Base-by-base conservation (phyloP, 23 red algal species). In the Gracilaria caudata region DNA sequence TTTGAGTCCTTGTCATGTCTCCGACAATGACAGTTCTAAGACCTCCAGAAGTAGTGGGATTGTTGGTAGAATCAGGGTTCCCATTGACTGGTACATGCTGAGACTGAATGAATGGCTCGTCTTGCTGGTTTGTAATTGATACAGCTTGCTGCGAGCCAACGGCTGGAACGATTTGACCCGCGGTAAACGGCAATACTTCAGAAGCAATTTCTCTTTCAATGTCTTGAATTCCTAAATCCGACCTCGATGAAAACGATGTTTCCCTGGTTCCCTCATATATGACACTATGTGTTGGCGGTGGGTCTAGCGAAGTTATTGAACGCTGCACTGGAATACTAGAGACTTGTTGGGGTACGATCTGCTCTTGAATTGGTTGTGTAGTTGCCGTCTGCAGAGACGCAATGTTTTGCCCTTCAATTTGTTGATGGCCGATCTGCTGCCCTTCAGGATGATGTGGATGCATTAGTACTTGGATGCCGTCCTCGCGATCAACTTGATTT, bases 171-270 rank as follows among this genome's bases (percentile, higher is more conserved):
- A 46, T 24, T 29, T 43, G 70, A 75, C 20, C 47, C 2, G 70
- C 40, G 40, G 37, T 30, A 26, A 75, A 26, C 7, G 70, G 43
- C 0, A 21, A 9, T 29, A 26, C 37, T 6, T 75, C 70, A 43
- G 38, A 13, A 47, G 35, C 20, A 75, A 75, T 28, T 21, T 72
- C 21, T 34, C 33, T 47, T 47, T 75, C 70, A 46, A 38, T 13
- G 21, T 47, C 40, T 17, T 75, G 70, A 49, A 47, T 36, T 36
- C 38, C 70, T 13, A 75, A 24, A 49, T 75, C 70, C 20, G 70
- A 47, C 37, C 70, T 46, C 37, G 70, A 75, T 17, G 70, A 75
- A 75, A 46, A 75, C 37, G 70, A 75, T 26, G 70, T 75, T 21
- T 75, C 23, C 19, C 70, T 45, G 33, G 2, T 75, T n/a, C 17